Conservation (phyloP, 768 basidiomycete species). For the Pluteus cervinus region DNA sequence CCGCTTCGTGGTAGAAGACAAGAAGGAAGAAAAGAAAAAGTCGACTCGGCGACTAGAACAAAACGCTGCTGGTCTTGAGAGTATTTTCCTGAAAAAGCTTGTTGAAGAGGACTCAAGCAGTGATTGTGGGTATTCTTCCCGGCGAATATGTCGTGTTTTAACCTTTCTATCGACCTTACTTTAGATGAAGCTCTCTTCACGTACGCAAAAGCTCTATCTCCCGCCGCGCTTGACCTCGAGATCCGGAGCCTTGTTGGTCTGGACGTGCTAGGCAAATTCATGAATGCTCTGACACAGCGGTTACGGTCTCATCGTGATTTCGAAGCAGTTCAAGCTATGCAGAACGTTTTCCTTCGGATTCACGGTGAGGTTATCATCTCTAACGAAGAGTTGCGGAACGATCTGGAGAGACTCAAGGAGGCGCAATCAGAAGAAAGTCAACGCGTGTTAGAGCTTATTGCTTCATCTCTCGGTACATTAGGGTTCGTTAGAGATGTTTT, state of each 20-base stretch:
- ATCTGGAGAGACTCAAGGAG: constrained; percentile 51
- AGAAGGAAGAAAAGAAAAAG: constrained; percentile 33
- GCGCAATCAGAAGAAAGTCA: constrained; percentile 76
- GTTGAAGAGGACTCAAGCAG: constrained; percentile 45
- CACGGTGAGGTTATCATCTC: constrained; percentile 78
- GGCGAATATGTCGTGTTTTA: not conserved
- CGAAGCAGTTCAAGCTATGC: constrained; percentile 88
- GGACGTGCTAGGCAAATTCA: constrained; percentile 59
- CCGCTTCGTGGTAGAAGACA: constrained; percentile 59
- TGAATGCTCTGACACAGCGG: constrained; percentile 67
- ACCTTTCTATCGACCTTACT: constrained; percentile 1
- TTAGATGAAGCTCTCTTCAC: constrained; percentile 79
- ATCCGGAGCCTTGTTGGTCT: constrained; percentile 71
- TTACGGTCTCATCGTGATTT: constrained; percentile 83
- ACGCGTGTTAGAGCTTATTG: constrained; percentile 68
- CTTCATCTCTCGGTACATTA: constrained; percentile 69
- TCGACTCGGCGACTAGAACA: constrained; percentile 49
- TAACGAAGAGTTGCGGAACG: constrained; percentile 56
- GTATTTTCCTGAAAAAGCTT: constrained; percentile 67
- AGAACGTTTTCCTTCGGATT: constrained; percentile 76
- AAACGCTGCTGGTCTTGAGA: constrained; percentile 44
- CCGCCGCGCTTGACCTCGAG: constrained; percentile 88
- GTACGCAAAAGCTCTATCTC: constrained; percentile 80
- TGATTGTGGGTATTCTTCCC: constrained; percentile 63
- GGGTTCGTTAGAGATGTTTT: constrained; percentile 69